Evolutionary conservation across 169 alveolate species (phyloP), one percentile per base, ranked within the genome.

Genomic region (Theileria sp.): DNA sequence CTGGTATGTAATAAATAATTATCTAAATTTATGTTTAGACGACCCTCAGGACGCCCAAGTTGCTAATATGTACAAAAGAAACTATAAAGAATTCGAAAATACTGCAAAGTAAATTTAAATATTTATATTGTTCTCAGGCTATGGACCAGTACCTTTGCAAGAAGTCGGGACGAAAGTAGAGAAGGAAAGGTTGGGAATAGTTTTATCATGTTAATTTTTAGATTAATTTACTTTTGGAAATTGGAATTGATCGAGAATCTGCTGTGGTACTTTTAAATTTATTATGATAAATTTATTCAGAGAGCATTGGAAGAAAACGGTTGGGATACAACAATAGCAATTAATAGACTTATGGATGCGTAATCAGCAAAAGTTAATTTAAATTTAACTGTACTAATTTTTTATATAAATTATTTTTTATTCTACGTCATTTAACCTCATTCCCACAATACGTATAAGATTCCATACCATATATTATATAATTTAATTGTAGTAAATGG

Each of bases 21-120:
- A 19, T n/a, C 26, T 79, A 49, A 30, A 28, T 5, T 65, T 44
- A 32, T 60, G 5, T 71, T 38, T 62, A 76, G 96, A 94, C 75
- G 95, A 93, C 61, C 97, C 97, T 8, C 97, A 94, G 71, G 97
- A 94, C 67, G 96, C 97, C 8, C 95, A 93, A 70, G 97, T 94
- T 15, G 97, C 97, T n/a, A 86, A 90, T 44, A 93, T 93, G 97
- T 92, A 89, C 80, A 90, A 86, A 36, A 88, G 89, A 34, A 80
- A 92, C 76, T 83, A 86, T 68, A 77, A 69, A 38, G 93, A 88
- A 30, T 94, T 90, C 70, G 79, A 78, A 21, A 56, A 86, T 67
- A 93, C 96, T 12, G 96, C 97, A 23, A 89, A 86, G 95, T 93
- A 61, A 28, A 79, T 34, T 77, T 19, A 0, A 15, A 19, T 36